phyloP scores from a whole-genome alignment of 371 early-diverging fungal genomes.

The Umbelopsis sp. region DNA sequence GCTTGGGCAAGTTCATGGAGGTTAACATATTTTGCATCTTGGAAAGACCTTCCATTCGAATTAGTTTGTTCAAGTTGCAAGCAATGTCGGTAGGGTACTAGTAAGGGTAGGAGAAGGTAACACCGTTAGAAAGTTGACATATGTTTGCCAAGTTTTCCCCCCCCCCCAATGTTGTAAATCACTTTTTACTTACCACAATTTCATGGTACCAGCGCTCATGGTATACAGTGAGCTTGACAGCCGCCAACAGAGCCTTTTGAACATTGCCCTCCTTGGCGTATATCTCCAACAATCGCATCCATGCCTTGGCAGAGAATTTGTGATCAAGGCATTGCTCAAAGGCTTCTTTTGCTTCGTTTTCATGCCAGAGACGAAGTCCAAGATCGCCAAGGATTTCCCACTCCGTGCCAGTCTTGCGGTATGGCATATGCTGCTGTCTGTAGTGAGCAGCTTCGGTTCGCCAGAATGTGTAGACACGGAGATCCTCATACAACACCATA shows the following conservation, averaged over 20 bases:
- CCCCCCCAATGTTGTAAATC: too few relatives aligned
- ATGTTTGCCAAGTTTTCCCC: too few relatives aligned
- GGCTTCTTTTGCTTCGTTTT: slow-evolving; percentile 89
- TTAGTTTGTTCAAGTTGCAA: slow-evolving; percentile 77
- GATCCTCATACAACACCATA: slow-evolving; percentile 96
- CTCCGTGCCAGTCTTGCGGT: slow-evolving; percentile 90
- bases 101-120: neutral
- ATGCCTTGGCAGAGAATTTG: slow-evolving; percentile 88
- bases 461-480: slow-evolving; percentile 92
- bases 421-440: slow-evolving; percentile 74
- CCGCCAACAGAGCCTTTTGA: slow-evolving; percentile 77
- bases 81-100: slow-evolving; percentile 91
- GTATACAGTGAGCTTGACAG: slow-evolving; percentile 81
- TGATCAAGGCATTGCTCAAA: slow-evolving; percentile 86
- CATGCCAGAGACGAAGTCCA: slow-evolving; percentile 82
- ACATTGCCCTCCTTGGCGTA: slow-evolving; percentile 80
- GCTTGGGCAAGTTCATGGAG: slow-evolving; percentile 83
- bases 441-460: slow-evolving; percentile 71
- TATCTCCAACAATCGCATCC: slow-evolving; percentile 82
- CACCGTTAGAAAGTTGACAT: too few relatives aligned
- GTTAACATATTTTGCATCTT: slow-evolving; percentile 90
- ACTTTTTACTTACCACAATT: slow-evolving; percentile 66
- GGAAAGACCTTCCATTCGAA: slow-evolving; percentile 83
- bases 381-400: slow-evolving; percentile 97
- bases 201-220: slow-evolving; percentile 85